Evolutionary conservation across 805 yeast species (phyloP), one percentile per base, ranked within the genome.

Genomic region (Pichia cephalocereana): DNA sequence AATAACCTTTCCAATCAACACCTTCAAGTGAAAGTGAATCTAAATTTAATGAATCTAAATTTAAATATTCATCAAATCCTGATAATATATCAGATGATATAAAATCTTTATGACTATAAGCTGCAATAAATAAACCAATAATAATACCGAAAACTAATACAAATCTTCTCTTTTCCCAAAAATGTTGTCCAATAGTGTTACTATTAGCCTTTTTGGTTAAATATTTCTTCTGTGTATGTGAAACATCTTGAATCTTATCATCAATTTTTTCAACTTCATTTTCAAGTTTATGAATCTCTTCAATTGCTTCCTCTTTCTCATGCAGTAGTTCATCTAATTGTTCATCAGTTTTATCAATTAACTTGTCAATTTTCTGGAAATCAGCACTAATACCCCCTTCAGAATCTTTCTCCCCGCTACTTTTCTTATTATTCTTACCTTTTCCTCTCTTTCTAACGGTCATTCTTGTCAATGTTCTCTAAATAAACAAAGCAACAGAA

Each of bases 1-100:
- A 66, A 23, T 74, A 70, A 26, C 79, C 86, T 49, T 76, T 78
- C 88, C 91, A 82, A 49, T 83, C 91, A 32, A 83, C 63, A 8
- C 77, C 62, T 48, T 86, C 90, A 50, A 83, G 71, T 36, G 54
- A 38, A 23, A 84, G 62, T 10, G 77, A 64, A 49, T 86, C 90
- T 48, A 84, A 71, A 27, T 46, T 39, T 26, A 84, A 63, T 6
- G 78, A 64, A 49, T 86, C 90, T 48, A 84, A 71, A 38, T 69
- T 75, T 51, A 70, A 67, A 54, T 67, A 74, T 38, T 67, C 71
- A 60, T 73, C 83, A 58, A 72, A 68, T 57, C 72, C 85, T 7
- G 71, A 62, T 15, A 75, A 61, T 1, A 72, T 67, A 42, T 72
- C 71, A 27, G 68, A 55, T 14, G 66, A 62, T 2, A 70, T 65